These are phyloP conservation scores for Bipolaris victoriae DNA, from an alignment of 2,329 filamentous ascomycete species.

Conservation along the genomic window DNA sequence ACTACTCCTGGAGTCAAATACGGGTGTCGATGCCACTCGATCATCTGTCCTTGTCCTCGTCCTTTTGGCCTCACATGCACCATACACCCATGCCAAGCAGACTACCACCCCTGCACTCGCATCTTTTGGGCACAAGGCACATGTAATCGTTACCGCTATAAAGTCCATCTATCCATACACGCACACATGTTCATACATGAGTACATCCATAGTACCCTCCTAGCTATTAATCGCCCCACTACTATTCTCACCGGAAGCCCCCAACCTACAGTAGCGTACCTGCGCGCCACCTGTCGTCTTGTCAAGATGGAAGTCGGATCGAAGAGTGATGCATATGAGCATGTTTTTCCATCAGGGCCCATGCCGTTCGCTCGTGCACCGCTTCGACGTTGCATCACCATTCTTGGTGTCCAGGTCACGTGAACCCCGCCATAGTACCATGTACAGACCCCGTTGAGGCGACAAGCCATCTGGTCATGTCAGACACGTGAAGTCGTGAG, in stretches of 20 bases:
- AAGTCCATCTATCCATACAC: not conserved
- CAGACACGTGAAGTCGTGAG: not conserved
- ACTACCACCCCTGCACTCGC: conserved; percentile 1
- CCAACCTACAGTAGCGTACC: not conserved
- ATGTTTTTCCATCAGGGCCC: not conserved
- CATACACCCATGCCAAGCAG: not conserved
- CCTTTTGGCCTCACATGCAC: not conserved
- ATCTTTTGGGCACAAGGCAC: not conserved
- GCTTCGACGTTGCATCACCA: not conserved
- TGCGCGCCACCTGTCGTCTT: not conserved
- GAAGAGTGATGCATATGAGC: not conserved
- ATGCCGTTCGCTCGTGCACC: not conserved
- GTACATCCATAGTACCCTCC: conserved; percentile 1
- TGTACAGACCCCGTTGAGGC: not conserved
- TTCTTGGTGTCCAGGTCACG: not conserved
- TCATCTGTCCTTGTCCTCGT: not conserved
- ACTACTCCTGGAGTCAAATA: not conserved
- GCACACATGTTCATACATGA: not conserved
- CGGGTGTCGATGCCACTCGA: too few species aligned
- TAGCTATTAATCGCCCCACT: not conserved
- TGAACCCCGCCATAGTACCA: not conserved
- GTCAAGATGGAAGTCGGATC: too few species aligned
- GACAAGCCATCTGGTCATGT: not conserved
- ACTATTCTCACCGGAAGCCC: not conserved
- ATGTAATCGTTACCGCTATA: not conserved